Evolutionary conservation across 345 rosid genomes (phyloP).

Genomic region (Lenwebbia sp.): DNA sequence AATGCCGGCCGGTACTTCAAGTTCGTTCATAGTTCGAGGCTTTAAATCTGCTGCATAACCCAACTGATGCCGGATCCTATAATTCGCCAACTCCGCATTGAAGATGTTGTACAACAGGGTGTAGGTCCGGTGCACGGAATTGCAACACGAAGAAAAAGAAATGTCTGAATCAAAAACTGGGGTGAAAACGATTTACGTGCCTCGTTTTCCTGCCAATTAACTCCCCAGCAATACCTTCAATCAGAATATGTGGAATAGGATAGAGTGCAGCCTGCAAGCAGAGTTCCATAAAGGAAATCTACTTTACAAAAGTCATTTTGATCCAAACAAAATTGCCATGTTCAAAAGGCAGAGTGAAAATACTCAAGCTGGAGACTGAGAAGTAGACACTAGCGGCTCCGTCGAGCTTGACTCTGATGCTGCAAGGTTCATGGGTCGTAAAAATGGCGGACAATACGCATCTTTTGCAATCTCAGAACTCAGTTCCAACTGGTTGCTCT

Average conservation of each 20-base stretch:
- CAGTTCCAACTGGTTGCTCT: slow-evolving; percentile 32
- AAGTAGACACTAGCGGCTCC: slow-evolving; percentile 30
- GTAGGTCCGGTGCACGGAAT: neutral
- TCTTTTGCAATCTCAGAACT: slow-evolving; percentile 33
- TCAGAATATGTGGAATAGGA: neutral
- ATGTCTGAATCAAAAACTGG: neutral
- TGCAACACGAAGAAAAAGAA: neutral
- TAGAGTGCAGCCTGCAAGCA: neutral
- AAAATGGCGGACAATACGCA: slow-evolving; percentile 49
- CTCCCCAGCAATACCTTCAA: neutral
- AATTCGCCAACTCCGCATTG: neutral
- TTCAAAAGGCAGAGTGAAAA: neutral
- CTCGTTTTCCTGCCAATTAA: neutral
- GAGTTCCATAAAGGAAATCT: neutral
- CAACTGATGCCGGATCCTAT: neutral
- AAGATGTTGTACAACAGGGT: neutral
- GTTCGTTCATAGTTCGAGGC: neutral
- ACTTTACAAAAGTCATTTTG: neutral
- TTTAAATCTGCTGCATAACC: neutral
- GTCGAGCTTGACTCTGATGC: slow-evolving; percentile 23
- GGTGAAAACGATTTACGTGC: neutral
- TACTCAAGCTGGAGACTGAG: neutral
- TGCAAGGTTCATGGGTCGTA: slow-evolving; percentile 21
- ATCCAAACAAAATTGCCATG: neutral
- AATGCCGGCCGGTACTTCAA: neutral